A percentile compares a stretch with the other conserved stretches of the same genome.
Conservation (phyloP, 2,329 filamentous ascomycete genomes). For the Penicillium rolfsii region DNA sequence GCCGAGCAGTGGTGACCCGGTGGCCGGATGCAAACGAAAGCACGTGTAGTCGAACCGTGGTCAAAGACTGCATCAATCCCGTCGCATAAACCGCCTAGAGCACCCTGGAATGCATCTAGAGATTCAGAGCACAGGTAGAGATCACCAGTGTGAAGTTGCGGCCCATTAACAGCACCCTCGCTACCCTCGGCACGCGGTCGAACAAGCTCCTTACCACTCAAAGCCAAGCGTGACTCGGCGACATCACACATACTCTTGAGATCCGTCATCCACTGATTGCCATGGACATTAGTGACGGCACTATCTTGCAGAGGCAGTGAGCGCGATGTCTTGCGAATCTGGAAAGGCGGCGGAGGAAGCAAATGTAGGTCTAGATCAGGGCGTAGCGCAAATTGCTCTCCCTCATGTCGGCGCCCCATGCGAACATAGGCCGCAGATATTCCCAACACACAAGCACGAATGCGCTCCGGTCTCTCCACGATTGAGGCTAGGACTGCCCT, state of each 20-base stretch:
- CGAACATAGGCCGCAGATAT: conserved; percentile 86
- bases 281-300: conserved; percentile 88
- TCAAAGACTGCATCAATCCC: conserved; percentile 84
- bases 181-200: conserved; percentile 56
- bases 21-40: conserved; percentile 89
- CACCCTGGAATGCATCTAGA: conserved; percentile 82
- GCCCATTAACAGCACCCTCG: conserved; percentile 22
- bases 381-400: conserved; percentile 68
- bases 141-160: conserved; percentile 79
- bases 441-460: conserved; percentile 81
- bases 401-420: conserved; percentile 78
- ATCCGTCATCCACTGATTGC: conserved; percentile 90
- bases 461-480: conserved; percentile 88
- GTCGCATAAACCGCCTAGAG: conserved; percentile 89
- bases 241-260: conserved; percentile 80
- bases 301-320: conserved; percentile 71
- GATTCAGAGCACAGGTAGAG: conserved; percentile 89
- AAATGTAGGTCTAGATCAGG: conserved; percentile 61
- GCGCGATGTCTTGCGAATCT: conserved; percentile 78
- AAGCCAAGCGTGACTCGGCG: conserved; percentile 76
- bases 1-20: conserved; percentile 95
- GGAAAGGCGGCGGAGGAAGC: conserved; percentile 71
- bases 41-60: conserved; percentile 66
- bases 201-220: conserved; percentile 75
- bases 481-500: conserved; percentile 74